Percentiles rank a stretch among this genome's conserved stretches.
Conservation (phyloP, 306 rosid species). For the Inga oerstediana region DNA sequence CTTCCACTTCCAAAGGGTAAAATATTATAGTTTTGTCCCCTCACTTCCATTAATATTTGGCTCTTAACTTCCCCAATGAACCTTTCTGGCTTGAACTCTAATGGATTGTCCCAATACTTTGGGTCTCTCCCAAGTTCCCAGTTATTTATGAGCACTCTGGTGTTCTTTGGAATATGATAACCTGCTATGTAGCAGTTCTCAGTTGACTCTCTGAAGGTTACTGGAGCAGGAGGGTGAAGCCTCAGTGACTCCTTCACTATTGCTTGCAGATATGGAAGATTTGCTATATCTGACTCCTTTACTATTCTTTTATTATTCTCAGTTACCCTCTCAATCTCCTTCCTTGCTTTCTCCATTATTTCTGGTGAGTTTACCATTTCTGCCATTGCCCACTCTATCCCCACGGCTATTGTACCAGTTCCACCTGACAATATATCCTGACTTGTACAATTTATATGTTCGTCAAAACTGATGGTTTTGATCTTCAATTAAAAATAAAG, state of each 20-base stretch:
- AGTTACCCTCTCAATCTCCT: conserved; percentile 59
- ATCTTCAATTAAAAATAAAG: background rate
- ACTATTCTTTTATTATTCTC: conserved; percentile 46
- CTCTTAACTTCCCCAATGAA: conserved; percentile 38
- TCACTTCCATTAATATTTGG: conserved; percentile 42
- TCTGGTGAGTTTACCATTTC: conserved; percentile 69
- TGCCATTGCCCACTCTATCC: conserved; percentile 58
- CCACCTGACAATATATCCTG: conserved; percentile 65
- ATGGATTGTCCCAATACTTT: conserved; percentile 55
- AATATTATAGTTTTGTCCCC: conserved; percentile 64
- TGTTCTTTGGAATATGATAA: conserved; percentile 55
- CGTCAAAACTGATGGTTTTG: background rate
- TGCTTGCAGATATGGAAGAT: conserved; percentile 73
- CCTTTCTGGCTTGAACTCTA: conserved; percentile 61
- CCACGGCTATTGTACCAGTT: conserved; percentile 51
- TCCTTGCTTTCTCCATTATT: conserved; percentile 58
- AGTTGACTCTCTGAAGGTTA: conserved; percentile 57
- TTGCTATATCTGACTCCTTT: conserved; percentile 52
- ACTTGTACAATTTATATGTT: conserved; percentile 3
- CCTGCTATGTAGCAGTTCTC: conserved; percentile 46
- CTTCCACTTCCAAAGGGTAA: conserved; percentile 84
- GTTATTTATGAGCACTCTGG: conserved; percentile 21
- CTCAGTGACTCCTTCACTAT: conserved; percentile 62
- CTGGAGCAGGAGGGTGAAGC: conserved; percentile 76
- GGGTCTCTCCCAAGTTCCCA: conserved; percentile 79